A percentile compares a stretch with the other conserved stretches of the same genome.
Evolutionary conservation across 371 early-diverging fungal species (phyloP).

Genomic region (Mortierella sp.): DNA sequence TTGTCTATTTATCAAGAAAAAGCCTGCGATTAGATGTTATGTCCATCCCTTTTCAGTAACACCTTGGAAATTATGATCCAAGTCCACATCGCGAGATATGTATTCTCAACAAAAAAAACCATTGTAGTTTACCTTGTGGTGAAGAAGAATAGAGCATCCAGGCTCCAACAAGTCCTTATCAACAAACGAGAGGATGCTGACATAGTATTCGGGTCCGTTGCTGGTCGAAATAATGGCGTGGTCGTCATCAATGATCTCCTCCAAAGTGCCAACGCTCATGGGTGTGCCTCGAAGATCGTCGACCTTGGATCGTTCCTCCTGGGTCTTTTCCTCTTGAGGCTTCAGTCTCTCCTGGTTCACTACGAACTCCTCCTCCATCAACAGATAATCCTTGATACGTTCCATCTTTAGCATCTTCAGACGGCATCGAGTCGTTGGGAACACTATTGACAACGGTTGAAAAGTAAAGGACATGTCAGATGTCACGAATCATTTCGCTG

Average conservation of each 20-base stretch:
- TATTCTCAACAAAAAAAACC: not conserved
- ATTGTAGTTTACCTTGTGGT: slow-evolving; percentile 87
- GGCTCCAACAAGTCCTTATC: slow-evolving; percentile 99
- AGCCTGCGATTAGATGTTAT: not conserved
- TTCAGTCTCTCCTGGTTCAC: slow-evolving; percentile 96
- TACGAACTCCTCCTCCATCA: slow-evolving; percentile 99
- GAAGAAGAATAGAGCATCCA: slow-evolving; percentile 97
- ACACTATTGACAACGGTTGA: slow-evolving; percentile 69
- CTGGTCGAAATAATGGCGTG: slow-evolving; percentile 99
- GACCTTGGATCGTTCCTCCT: slow-evolving; percentile 95
- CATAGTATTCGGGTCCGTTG: slow-evolving; percentile 99
- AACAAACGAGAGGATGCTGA: slow-evolving; percentile 98
- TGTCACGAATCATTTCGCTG: not conserved
- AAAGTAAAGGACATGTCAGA: not conserved
- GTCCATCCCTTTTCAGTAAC: not conserved
- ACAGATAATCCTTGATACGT: slow-evolving; percentile 97
- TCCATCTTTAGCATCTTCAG: slow-evolving; percentile 97
- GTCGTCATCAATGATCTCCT: slow-evolving; percentile 99
- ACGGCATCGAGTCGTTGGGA: slow-evolving; percentile 97
- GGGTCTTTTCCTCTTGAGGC: slow-evolving; percentile 94
- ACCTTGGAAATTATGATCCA: not conserved
- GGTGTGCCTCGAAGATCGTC: slow-evolving; percentile 99
- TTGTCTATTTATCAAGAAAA: slow-evolving; percentile 59
- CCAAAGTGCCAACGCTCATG: slow-evolving; percentile 98
- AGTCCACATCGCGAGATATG: not conserved